Evolutionary conservation across 208 protist species (phyloP), one percentile per base, ranked within the genome.

Genomic region (Wallacemonas sp.): DNA sequence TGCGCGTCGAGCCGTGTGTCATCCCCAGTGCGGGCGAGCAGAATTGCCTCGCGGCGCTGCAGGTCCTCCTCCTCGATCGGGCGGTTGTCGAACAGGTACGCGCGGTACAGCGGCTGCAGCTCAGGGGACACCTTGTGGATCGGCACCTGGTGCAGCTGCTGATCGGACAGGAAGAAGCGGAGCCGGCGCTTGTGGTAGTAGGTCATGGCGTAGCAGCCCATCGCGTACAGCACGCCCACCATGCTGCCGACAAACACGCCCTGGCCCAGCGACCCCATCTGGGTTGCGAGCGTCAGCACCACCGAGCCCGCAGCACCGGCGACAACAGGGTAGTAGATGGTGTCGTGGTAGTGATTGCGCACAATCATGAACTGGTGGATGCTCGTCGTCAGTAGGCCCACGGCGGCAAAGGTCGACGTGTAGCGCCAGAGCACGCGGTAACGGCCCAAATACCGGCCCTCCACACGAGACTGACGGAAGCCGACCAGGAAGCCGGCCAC

Each of bases 351-450:
- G 48, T 86, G 65, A 42, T 93, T 92, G 11, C 77, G 77, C 32
- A 96, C 77, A 1, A 96, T 78, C 36, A 96, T 69, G 41, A 91
- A 67, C 41, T 93, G 84, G 57, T 96, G 90, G 18, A 93, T 77
- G 14, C 70, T 84, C 8, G 84, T 86, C 16, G 86, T 91, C 11
- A 91, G 64, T 3, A 93, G 71, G 2, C 87, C 90, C 1, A 93
- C 79, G 12, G 77, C 77, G 12, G 79, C 86, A 59, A 91, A 87
- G 25, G 84, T 92, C 10, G 86, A 89, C 31, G 86, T 86, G 80
- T 93, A 93, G 29, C 87, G 83, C 83, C 83, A 91, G 72, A 92
- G 74, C 18, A 96, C 74, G 14, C 68, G 77, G 65, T 85, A 86
- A 12, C 90, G 90, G 10, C 87, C 85, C 63, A 93, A 67, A 61